Evolutionary conservation across 2,329 filamentous ascomycete genomes (phyloP).

Genomic region (Neurospora crassa): DNA sequence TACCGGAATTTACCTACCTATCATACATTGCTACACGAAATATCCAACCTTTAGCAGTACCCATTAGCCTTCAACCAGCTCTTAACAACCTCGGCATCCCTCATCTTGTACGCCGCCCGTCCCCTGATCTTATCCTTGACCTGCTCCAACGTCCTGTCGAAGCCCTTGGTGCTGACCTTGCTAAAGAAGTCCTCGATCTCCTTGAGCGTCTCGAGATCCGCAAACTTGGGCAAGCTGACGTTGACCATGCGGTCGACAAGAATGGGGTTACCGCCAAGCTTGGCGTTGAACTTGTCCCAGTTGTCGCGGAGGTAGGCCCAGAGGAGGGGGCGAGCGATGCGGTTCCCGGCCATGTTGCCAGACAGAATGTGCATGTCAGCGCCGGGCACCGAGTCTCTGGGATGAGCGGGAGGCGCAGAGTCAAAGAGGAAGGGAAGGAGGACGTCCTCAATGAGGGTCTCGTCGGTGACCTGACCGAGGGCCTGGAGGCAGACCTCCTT

Average conservation of each 20-base stretch:
- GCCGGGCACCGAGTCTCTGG: constrained; percentile 59
- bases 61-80: constrained; percentile 57
- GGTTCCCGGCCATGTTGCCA: constrained; percentile 63
- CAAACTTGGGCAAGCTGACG: constrained; percentile 68
- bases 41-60: constrained; percentile 13
- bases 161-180: constrained; percentile 75
- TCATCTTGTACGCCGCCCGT: constrained; percentile 69
- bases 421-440: constrained; percentile 73
- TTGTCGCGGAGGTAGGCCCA: constrained; percentile 83
- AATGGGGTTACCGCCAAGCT: constrained; percentile 69
- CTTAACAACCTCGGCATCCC: constrained; percentile 62
- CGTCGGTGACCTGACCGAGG: constrained; percentile 64
- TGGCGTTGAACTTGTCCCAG: constrained; percentile 64
- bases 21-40: neutral
- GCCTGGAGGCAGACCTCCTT: constrained; percentile 76
- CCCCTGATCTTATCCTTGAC: constrained; percentile 79
- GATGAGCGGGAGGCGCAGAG: constrained; percentile 37
- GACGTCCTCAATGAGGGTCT: constrained; percentile 54
- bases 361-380: constrained; percentile 83
- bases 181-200: constrained; percentile 82
- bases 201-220: constrained; percentile 55
- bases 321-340: constrained; percentile 59
- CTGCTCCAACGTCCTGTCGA: constrained; percentile 77
- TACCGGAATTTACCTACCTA: neutral
- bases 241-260: constrained; percentile 84